Evolutionary conservation across 768 basidiomycete species (phyloP).

Genomic region (Suillus placidus): DNA sequence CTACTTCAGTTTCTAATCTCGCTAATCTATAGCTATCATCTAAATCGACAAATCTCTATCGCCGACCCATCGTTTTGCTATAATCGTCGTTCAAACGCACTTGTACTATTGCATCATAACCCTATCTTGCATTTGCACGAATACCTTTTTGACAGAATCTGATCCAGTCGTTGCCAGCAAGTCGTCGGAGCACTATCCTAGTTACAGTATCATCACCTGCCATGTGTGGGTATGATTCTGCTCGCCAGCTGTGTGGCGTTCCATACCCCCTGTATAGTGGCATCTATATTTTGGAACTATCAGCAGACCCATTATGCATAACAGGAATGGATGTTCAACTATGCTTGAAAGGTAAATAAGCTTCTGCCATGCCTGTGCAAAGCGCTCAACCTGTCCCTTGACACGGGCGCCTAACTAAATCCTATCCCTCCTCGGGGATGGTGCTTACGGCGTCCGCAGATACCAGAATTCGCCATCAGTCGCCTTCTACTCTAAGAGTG

Average conservation of each 20-base stretch:
- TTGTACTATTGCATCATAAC: not conserved
- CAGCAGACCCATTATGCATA: not conserved
- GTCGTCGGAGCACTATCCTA: not conserved
- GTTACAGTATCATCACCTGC: not conserved
- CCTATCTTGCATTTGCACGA: not conserved
- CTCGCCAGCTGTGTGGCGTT: constrained; percentile 5
- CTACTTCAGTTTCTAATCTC: constrained; percentile 34
- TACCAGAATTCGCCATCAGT: not conserved
- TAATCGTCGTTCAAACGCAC: constrained; percentile 3
- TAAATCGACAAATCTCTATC: constrained; percentile 1
- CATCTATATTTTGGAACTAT: not conserved
- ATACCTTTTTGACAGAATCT: not conserved
- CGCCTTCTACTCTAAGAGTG: not conserved
- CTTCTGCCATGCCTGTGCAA: not conserved
- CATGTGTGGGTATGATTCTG: not conserved
- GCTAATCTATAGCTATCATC: constrained; percentile 3
- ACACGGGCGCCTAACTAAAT: not conserved
- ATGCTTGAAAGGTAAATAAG: constrained; percentile 3
- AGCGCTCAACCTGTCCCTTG: not conserved
- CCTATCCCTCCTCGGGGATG: not conserved
- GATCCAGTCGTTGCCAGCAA: constrained; percentile 1
- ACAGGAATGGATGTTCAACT: not conserved
- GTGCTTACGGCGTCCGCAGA: constrained; percentile 3
- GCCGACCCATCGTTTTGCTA: not conserved
- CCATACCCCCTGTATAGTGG: not conserved